Evolutionary conservation across 495 filamentous ascomycete genomes (phyloP).

Genomic region (Penicillium soppii): DNA sequence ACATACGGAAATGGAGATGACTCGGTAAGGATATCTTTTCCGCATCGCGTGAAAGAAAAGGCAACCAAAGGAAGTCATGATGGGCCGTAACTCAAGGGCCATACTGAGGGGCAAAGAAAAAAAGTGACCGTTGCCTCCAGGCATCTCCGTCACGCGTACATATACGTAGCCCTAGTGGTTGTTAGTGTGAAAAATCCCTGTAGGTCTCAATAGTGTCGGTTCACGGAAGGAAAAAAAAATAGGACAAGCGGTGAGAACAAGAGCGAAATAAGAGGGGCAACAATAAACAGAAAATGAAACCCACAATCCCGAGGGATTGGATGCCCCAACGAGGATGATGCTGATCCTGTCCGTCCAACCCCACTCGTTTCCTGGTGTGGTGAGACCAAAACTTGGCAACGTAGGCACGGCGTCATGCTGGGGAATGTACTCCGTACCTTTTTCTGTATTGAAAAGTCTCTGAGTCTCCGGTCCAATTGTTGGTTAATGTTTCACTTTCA

Average conservation of each 20-base stretch:
- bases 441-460: conserved; percentile 14
- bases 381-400: conserved; percentile 17
- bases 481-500: background rate
- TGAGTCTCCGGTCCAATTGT: conserved; percentile 9
- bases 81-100: background rate
- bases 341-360: conserved; percentile 24
- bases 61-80: background rate
- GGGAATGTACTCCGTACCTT: too few species aligned
- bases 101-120: background rate
- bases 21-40: conserved; percentile 14
- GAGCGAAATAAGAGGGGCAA: conserved; percentile 6
- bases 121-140: background rate
- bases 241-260: conserved; percentile 27
- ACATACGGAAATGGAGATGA: conserved; percentile 4
- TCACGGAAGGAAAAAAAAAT: background rate
- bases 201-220: conserved; percentile 14
- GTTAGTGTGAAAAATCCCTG: conserved; percentile 3
- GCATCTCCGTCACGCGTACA: conserved; percentile 4
- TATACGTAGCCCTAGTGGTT: too few species aligned
- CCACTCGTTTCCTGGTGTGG: conserved; percentile 15
- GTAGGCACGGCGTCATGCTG: conserved; percentile 7
- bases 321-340: conserved; percentile 24
- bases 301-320: conserved; percentile 27
- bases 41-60: background rate
- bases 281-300: conserved; percentile 9